A percentile compares a stretch with the other conserved stretches of the same genome.
Conservation (phyloP, 495 filamentous ascomycete species). For the Astrothelium subdiscretum region DNA sequence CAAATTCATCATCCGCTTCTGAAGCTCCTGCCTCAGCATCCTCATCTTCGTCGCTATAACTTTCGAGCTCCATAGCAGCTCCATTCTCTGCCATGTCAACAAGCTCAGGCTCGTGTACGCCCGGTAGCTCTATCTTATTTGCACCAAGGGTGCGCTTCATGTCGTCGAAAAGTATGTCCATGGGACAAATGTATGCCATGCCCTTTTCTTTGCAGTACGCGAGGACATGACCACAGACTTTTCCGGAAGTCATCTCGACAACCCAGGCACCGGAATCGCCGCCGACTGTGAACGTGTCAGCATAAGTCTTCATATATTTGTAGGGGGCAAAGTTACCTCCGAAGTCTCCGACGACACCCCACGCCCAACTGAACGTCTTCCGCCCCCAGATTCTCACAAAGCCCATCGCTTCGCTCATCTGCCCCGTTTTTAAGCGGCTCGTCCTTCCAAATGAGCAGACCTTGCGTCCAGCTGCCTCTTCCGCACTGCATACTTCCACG, state of each 20-base stretch:
- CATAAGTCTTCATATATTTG: not conserved
- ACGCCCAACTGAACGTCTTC: constrained; percentile 67
- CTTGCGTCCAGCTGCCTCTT: constrained; percentile 52
- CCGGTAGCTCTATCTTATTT: constrained; percentile 40
- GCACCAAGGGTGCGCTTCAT: constrained; percentile 65
- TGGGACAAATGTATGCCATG: constrained; percentile 82
- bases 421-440: constrained; percentile 66
- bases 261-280: constrained; percentile 94
- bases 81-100: not conserved
- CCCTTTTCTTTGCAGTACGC: constrained; percentile 68
- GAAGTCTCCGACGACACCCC: constrained; percentile 62
- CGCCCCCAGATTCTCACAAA: constrained; percentile 75
- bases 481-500: constrained; percentile 22
- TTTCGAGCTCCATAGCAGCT: not conserved
- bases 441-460: constrained; percentile 92
- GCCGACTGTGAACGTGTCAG: constrained; percentile 47
- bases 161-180: constrained; percentile 80
- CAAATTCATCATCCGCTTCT: not conserved
- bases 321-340: constrained; percentile 38
- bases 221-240: constrained; percentile 78
- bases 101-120: constrained; percentile 19
- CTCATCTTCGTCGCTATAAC: not conserved
- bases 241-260: constrained; percentile 66
- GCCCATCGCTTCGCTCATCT: constrained; percentile 62
- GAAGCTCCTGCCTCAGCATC: not conserved